Evolutionary conservation across 805 yeast species (phyloP).

Genomic region (Ogataea nitratoaversa): DNA sequence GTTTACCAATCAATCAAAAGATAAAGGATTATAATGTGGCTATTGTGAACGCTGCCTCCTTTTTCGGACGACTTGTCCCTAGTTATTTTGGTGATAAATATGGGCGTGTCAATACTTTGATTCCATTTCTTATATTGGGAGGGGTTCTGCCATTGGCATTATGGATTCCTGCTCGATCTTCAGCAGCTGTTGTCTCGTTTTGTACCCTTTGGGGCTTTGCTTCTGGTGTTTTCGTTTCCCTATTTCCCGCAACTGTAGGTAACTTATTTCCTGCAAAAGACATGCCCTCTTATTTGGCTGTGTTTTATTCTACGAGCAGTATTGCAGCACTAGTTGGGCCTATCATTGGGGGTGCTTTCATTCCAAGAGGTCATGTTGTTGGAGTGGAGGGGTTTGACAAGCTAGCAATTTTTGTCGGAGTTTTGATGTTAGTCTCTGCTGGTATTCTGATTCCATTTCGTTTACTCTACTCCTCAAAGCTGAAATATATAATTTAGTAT

Average conservation of each 20-base stretch:
- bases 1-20: conserved; percentile 48
- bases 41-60: conserved; percentile 37
- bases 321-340: conserved; percentile 33
- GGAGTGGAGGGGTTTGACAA: conserved; percentile 25
- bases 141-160: conserved; percentile 35
- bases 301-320: conserved; percentile 25
- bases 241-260: conserved; percentile 29
- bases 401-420: conserved; percentile 28
- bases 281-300: conserved; percentile 26
- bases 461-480: conserved; percentile 4
- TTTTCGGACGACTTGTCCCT: conserved; percentile 46
- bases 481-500: conserved; percentile 2
- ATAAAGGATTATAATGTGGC: conserved; percentile 47
- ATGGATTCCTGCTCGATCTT: conserved; percentile 48
- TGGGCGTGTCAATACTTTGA: conserved; percentile 37
- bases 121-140: conserved; percentile 31
- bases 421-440: conserved; percentile 21
- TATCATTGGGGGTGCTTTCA: conserved; percentile 30
- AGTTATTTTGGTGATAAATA: conserved; percentile 43
- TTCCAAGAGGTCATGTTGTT: conserved; percentile 20
- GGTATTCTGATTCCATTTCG: conserved; percentile 4
- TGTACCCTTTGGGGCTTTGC: conserved; percentile 31
- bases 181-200: conserved; percentile 35
- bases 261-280: conserved; percentile 32
- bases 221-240: conserved; percentile 31